phyloP scores from a whole-genome alignment of 106 monocot genomes.

The Hemerocallis citrina region DNA sequence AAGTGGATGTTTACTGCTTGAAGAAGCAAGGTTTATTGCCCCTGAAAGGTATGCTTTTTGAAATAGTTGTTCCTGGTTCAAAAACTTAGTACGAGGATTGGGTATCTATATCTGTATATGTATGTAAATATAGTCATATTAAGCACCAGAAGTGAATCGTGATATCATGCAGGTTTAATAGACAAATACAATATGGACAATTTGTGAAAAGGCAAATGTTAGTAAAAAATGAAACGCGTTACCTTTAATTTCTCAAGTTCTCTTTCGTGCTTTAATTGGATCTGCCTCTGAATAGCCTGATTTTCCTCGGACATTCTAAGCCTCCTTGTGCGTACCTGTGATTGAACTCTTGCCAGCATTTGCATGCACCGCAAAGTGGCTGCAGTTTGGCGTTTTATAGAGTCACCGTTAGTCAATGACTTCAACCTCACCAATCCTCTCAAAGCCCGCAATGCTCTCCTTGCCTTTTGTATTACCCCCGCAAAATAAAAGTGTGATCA shows the following conservation, averaged over 20 bases:
- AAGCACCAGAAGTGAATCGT: no score
- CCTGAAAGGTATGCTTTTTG: no score
- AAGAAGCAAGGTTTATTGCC: no score
- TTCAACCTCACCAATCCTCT: slow-evolving; percentile 67
- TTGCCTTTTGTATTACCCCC: slow-evolving; percentile 63
- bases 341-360: slow-evolving; percentile 57
- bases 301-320: slow-evolving; percentile 72
- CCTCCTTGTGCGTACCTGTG: slow-evolving; percentile 52
- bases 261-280: slow-evolving; percentile 50
- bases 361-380: slow-evolving; percentile 52
- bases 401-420: slow-evolving; percentile 43
- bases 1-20: no score
- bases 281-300: slow-evolving; percentile 60
- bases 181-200: not conserved
- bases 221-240: not conserved
- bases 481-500: not conserved
- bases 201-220: not conserved
- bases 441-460: slow-evolving; percentile 36
- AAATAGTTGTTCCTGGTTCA: no score
- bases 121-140: no score
- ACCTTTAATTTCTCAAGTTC: slow-evolving; percentile 65
- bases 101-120: no score
- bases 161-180: not conserved
- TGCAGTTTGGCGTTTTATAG: slow-evolving; percentile 48
- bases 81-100: no score